Evolutionary conservation across 2,329 filamentous ascomycete genomes (phyloP).

Genomic region (Colletotrichum orchidophilum): DNA sequence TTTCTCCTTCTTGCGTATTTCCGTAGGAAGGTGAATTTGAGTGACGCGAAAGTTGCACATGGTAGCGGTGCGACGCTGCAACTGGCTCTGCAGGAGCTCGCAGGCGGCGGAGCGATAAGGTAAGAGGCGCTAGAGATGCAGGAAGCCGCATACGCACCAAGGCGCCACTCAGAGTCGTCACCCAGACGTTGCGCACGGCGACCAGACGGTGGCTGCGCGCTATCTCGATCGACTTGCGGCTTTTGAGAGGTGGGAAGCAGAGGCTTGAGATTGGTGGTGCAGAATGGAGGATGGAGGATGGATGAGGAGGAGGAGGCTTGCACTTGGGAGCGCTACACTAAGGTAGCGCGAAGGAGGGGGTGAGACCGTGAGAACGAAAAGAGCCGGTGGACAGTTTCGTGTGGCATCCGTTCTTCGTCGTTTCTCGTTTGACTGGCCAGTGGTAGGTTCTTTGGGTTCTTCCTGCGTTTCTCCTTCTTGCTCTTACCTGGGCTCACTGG

Average conservation of each 20-base stretch:
- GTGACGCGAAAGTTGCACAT: not conserved
- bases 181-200: conserved; percentile 31
- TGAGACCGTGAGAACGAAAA: not conserved
- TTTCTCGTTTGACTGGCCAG: conserved; percentile 27
- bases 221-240: conserved; percentile 18
- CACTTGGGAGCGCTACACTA: not conserved
- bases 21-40: not conserved
- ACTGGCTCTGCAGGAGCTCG: not conserved
- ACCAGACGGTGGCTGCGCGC: conserved; percentile 13
- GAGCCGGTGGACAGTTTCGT: conserved; percentile 24
- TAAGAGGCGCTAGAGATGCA: not conserved
- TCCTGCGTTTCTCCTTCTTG: not conserved
- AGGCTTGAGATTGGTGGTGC: not conserved
- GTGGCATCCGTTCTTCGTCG: conserved; percentile 13
- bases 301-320: no score
- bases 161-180: conserved; percentile 3
- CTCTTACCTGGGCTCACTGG: not conserved
- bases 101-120: not conserved
- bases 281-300: not conserved
- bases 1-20: not conserved
- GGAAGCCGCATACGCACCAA: not conserved
- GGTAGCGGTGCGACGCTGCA: not conserved
- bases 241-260: not conserved
- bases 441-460: conserved; percentile 3
- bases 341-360: conserved; percentile 1